Evolutionary conservation across 1,284 basidiomycete genomes (phyloP).

Genomic region (Apiotrichum montevideense): DNA sequence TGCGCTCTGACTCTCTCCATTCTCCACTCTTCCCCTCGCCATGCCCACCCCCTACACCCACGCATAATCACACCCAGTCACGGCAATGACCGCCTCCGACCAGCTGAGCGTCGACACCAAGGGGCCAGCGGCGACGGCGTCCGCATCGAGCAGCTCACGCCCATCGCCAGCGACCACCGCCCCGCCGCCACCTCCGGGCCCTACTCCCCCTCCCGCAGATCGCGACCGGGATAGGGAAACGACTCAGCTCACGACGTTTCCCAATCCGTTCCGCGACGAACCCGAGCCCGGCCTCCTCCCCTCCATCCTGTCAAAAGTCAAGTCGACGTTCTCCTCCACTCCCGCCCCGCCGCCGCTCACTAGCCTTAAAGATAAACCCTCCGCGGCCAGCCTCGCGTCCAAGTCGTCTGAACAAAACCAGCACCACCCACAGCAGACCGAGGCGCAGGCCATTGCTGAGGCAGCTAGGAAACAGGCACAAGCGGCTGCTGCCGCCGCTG

Average conservation of each 20-base stretch:
- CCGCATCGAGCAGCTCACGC: conserved; percentile 1
- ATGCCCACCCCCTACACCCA: too few species aligned
- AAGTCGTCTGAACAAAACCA: background rate
- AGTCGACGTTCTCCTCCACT: conserved; percentile 32
- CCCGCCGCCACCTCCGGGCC: background rate
- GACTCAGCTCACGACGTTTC: conserved; percentile 40
- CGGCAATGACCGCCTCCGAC: conserved; percentile 6
- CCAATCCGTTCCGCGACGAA: conserved; percentile 44
- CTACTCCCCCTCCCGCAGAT: background rate
- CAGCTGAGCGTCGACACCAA: conserved; percentile 9
- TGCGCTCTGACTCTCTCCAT: too few species aligned
- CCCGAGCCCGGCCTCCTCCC: conserved; percentile 45
- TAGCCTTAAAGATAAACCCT: background rate
- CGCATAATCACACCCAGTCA: too few species aligned
- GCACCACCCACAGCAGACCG: conserved; percentile 22
- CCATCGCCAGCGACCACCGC: background rate
- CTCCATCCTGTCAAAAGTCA: conserved; percentile 43
- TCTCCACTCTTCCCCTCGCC: too few species aligned
- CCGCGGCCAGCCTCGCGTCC: background rate
- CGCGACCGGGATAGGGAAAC: background rate
- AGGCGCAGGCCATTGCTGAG: conserved; percentile 40
- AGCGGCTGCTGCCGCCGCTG: background rate
- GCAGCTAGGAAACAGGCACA: conserved; percentile 20
- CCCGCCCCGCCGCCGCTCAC: background rate
- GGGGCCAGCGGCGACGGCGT: background rate